These are phyloP conservation scores for Alternaria conjuncta DNA, from an alignment of 2,329 filamentous ascomycete species.

Conservation along the genomic window DNA sequence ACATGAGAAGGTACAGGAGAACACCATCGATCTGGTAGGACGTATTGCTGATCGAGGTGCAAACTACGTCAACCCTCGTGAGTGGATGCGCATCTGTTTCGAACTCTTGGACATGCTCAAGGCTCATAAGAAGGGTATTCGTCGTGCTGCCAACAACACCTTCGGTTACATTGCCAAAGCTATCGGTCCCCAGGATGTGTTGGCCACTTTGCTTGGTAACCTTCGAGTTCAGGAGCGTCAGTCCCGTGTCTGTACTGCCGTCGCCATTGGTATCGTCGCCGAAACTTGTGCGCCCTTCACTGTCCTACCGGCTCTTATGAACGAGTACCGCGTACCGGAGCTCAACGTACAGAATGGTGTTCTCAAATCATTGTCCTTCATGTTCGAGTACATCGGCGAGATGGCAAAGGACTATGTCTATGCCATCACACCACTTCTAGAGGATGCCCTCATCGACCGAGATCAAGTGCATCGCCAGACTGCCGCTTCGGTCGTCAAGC, in stretches of 20 bases:
- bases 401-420: constrained; percentile 99
- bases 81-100: constrained; percentile 99
- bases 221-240: constrained; percentile 96
- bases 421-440: constrained; percentile 91
- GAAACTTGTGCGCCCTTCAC: constrained; percentile 99
- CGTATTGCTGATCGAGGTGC: constrained; percentile 97
- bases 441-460: constrained; percentile 95
- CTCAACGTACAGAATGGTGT: constrained; percentile 99
- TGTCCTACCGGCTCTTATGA: constrained; percentile 98
- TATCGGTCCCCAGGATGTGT: constrained; percentile 95
- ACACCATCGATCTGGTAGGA: constrained; percentile 96
- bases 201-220: constrained; percentile 95
- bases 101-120: constrained; percentile 99
- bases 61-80: constrained; percentile 93
- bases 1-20: constrained; percentile 99
- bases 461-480: constrained; percentile 98
- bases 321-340: constrained; percentile 97
- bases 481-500: constrained; percentile 94
- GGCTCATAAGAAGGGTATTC: constrained; percentile 98
- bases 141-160: constrained; percentile 97
- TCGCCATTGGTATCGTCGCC: constrained; percentile 97
- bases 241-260: constrained; percentile 96
- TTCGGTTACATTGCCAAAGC: constrained; percentile 99
- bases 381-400: constrained; percentile 99
- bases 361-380: constrained; percentile 92